phyloP scores from a whole-genome alignment of 768 basidiomycete genomes.

The Tulasnella sp. region DNA sequence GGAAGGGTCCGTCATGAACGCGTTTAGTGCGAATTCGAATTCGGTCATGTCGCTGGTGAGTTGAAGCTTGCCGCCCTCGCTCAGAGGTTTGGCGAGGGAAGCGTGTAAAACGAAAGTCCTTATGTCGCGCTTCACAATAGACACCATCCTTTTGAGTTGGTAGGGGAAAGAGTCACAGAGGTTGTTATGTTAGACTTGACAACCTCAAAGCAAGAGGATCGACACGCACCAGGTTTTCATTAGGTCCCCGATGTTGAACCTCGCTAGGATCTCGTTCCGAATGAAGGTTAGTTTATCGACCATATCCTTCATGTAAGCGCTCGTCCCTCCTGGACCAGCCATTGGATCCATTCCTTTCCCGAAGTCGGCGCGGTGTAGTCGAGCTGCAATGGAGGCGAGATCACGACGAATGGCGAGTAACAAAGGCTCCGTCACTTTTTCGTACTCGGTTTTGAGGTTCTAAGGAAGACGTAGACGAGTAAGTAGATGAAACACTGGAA shows the following conservation, averaged over 20 bases:
- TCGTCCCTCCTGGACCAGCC: conserved; percentile 61
- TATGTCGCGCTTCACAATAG: conserved; percentile 74
- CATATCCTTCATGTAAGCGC: conserved; percentile 88
- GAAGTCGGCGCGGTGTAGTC: conserved; percentile 82
- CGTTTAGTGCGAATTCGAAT: conserved; percentile 85
- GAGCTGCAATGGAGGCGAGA: conserved; percentile 68
- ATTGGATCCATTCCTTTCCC: conserved; percentile 64
- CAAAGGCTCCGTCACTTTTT: conserved; percentile 58
- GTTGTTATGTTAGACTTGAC: not conserved
- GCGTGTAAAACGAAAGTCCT: conserved; percentile 86
- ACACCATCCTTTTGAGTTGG: conserved; percentile 46
- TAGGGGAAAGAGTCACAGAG: not conserved
- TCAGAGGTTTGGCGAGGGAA: conserved; percentile 86
- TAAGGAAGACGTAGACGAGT: conserved; percentile 32
- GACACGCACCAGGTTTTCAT: conserved; percentile 63
- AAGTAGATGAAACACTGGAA: not conserved
- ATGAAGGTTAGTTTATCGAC: conserved; percentile 82
- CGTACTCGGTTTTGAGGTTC: conserved; percentile 52
- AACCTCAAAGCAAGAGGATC: not conserved
- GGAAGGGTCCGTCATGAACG: conserved; percentile 50
- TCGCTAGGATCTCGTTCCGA: conserved; percentile 67
- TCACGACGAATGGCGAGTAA: conserved; percentile 72
- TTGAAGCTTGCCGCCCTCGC: conserved; percentile 91
- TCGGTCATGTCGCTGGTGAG: conserved; percentile 95
- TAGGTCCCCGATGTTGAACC: conserved; percentile 67